Evolutionary conservation across 306 rosid genomes (phyloP).

Genomic region (Adenanthera pavonina): DNA sequence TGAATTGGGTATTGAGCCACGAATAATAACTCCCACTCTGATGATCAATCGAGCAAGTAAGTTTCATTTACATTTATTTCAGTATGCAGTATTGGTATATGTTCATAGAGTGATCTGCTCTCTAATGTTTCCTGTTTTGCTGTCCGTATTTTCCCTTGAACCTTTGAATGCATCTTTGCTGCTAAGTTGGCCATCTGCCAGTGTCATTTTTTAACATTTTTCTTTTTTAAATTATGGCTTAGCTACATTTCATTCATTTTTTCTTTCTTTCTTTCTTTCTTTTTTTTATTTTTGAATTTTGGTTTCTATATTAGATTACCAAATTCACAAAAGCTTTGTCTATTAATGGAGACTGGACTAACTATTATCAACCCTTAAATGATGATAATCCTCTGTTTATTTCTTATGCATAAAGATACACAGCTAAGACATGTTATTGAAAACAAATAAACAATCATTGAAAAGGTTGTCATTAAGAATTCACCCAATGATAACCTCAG

Average conservation of each 20-base stretch:
- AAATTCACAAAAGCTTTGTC: background rate
- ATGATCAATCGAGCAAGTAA: slow-evolving; percentile 90
- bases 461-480: background rate
- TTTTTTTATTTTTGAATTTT: background rate
- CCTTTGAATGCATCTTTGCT: slow-evolving; percentile 22
- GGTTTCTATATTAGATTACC: background rate
- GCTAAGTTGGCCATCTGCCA: background rate
- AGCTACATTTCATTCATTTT: too few species aligned
- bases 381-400: background rate
- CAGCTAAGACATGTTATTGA: background rate
- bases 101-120: slow-evolving; percentile 12
- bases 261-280: too few species aligned
- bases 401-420: background rate
- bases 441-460: background rate
- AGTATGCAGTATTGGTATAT: slow-evolving; percentile 1
- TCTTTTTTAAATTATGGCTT: too few species aligned
- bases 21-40: slow-evolving; percentile 85
- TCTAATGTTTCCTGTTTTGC: slow-evolving; percentile 1
- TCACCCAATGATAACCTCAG: background rate
- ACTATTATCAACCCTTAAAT: background rate
- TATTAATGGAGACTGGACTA: background rate
- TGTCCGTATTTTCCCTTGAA: background rate
- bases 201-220: background rate
- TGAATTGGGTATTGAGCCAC: slow-evolving; percentile 78
- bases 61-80: slow-evolving; percentile 36